Percentiles rank a stretch among this genome's conserved stretches.
These are phyloP conservation scores for Jamesozyma lodderae DNA, from an alignment of 805 yeast genomes.

Conservation along the genomic window DNA sequence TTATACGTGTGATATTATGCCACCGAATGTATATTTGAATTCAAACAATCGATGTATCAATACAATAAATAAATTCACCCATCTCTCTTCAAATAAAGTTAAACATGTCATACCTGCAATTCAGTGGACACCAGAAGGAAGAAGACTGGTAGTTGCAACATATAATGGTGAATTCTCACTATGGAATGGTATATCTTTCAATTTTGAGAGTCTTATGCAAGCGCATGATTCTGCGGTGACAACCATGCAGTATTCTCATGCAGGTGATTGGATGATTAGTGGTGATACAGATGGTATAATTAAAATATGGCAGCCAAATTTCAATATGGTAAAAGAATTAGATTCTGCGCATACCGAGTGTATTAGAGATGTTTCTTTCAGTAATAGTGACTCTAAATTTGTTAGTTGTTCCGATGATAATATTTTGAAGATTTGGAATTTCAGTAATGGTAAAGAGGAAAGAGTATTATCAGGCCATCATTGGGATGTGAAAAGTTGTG, in stretches of 20 bases:
- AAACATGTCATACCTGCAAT: constrained; percentile 83
- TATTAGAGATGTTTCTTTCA: constrained; percentile 77
- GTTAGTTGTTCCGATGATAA: constrained; percentile 94
- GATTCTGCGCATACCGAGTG: constrained; percentile 50
- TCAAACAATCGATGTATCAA: constrained; percentile 38
- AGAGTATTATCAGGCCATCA: constrained; percentile 80
- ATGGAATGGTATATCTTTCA: constrained; percentile 94
- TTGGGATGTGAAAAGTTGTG: constrained; percentile 97
- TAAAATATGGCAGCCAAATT: constrained; percentile 97
- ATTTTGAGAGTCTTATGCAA: constrained; percentile 95
- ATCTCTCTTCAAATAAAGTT: constrained; percentile 82
- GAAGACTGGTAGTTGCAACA: constrained; percentile 80
- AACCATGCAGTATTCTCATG: constrained; percentile 71
- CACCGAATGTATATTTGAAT: constrained; percentile 22
- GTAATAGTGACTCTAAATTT: constrained; percentile 85
- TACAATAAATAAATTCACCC: constrained; percentile 73
- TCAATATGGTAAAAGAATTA: constrained; percentile 84
- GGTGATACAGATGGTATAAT: constrained; percentile 89
- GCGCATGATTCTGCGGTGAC: constrained; percentile 92
- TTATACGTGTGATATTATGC: constrained; percentile 24
- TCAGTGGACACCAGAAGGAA: constrained; percentile 96
- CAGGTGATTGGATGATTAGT: constrained; percentile 88
- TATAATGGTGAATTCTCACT: constrained; percentile 93
- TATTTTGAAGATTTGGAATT: constrained; percentile 86
- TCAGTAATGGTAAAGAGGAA: constrained; percentile 80